phyloP scores from a whole-genome alignment of 2,329 filamentous ascomycete genomes.

The Pseudomassariella vexata region DNA sequence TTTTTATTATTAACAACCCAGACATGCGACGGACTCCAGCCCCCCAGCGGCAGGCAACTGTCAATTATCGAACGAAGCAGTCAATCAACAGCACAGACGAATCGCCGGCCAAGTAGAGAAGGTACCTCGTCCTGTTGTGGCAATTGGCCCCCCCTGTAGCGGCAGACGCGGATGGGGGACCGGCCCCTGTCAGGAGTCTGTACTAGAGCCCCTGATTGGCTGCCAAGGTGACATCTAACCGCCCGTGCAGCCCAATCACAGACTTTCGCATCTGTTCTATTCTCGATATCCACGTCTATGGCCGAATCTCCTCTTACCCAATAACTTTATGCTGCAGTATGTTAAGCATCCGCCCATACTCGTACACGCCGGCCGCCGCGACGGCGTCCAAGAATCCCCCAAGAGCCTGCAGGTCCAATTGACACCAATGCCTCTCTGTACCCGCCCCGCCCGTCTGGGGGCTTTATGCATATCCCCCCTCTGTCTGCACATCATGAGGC shows the following conservation, averaged over 20 bases:
- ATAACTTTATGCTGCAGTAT: slow-evolving; percentile 14
- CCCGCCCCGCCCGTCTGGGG: slow-evolving; percentile 13
- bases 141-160: too few relatives aligned
- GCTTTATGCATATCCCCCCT: slow-evolving; percentile 12
- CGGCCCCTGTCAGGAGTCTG: slow-evolving; percentile 2
- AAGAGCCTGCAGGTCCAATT: too few relatives aligned
- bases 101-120: too few relatives aligned
- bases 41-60: too few relatives aligned
- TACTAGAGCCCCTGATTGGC: slow-evolving; percentile 18
- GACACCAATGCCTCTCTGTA: slow-evolving; percentile 11
- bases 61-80: too few relatives aligned
- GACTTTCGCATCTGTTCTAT: slow-evolving; percentile 14
- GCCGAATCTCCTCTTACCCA: too few relatives aligned
- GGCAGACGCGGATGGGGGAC: slow-evolving; percentile 3
- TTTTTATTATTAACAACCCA: too few relatives aligned
- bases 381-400: slow-evolving; percentile 7
- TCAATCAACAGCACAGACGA: too few relatives aligned
- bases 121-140: too few relatives aligned
- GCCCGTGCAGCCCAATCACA: slow-evolving; percentile 22
- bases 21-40: too few relatives aligned
- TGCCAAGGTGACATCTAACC: slow-evolving; percentile 19
- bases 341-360: slow-evolving; percentile 17
- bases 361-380: slow-evolving; percentile 9
- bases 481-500: slow-evolving; percentile 23
- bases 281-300: slow-evolving; percentile 11